These are phyloP conservation scores for Metschnikowia drakensbergensis DNA, from an alignment of 805 yeast species.

Conservation along the genomic window DNA sequence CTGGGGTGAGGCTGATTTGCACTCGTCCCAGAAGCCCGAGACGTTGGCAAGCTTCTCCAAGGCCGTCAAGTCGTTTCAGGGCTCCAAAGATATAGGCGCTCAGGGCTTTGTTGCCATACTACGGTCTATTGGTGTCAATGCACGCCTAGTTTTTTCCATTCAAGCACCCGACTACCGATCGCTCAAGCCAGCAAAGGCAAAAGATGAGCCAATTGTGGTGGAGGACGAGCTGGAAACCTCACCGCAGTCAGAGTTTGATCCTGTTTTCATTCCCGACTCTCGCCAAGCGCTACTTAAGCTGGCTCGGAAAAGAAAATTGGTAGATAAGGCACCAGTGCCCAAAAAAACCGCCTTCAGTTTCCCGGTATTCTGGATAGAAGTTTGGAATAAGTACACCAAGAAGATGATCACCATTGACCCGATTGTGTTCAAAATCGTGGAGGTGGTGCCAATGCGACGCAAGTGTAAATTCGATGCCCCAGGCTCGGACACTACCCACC, in stretches of 20 bases:
- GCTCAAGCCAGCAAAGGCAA: conserved; percentile 10
- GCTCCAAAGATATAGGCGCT: conserved; percentile 75
- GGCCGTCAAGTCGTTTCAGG: conserved; percentile 46
- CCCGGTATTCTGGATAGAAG: conserved; percentile 93
- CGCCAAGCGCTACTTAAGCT: conserved; percentile 13
- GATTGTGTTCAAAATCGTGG: conserved; percentile 57
- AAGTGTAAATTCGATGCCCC: conserved; percentile 74
- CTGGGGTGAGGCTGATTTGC: conserved; percentile 29
- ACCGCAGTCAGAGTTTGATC: conserved; percentile 17
- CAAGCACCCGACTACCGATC: conserved; percentile 77
- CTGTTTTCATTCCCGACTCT: conserved; percentile 18
- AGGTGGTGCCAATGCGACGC: conserved; percentile 50
- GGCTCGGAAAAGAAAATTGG: conserved; percentile 2
- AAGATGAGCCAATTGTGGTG: conserved; percentile 5
- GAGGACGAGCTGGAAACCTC: background rate
- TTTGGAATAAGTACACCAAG: conserved; percentile 71
- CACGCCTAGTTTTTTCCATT: conserved; percentile 74
- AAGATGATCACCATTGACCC: conserved; percentile 90
- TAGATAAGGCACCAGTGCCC: background rate
- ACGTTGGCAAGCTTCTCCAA: conserved; percentile 42
- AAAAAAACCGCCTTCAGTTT: conserved; percentile 26
- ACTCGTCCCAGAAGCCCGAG: conserved; percentile 21
- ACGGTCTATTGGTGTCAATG: conserved; percentile 64
- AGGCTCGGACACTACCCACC: conserved; percentile 49
- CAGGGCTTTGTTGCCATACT: conserved; percentile 82